Conservation (phyloP, 2,329 filamentous ascomycete species). For the Colletotrichum sp. region DNA sequence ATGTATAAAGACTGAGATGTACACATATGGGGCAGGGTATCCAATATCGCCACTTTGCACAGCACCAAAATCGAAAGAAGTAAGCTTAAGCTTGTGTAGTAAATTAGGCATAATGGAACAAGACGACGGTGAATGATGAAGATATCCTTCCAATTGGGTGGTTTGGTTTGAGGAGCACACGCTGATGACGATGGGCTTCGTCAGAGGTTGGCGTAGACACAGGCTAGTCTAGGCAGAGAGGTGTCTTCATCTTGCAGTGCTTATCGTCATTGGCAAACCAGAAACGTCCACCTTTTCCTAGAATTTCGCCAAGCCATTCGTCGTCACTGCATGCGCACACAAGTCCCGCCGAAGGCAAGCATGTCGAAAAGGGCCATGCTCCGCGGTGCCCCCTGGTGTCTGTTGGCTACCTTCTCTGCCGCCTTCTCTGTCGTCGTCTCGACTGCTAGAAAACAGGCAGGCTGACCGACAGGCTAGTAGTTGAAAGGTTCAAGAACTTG, state of each 20-base stretch:
- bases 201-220: background rate
- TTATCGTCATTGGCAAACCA: background rate
- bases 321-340: background rate
- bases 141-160: background rate
- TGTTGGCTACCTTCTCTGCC: background rate
- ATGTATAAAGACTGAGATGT: slow-evolving; percentile 18
- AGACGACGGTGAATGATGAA: background rate
- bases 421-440: background rate
- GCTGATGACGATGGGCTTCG: background rate
- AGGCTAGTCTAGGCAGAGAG: background rate
- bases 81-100: background rate
- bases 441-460: background rate
- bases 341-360: background rate
- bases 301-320: background rate
- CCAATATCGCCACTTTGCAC: background rate
- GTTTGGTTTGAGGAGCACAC: background rate
- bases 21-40: background rate
- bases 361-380: background rate
- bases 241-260: background rate
- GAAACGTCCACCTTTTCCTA: background rate
- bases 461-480: background rate
- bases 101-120: background rate
- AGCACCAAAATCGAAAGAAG: background rate
- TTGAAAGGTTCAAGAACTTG: too few species aligned
- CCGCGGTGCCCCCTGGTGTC: background rate